Percentiles rank a stretch among this genome's conserved stretches.
phyloP scores from a whole-genome alignment of 768 basidiomycete species.

The Podaxis pistillaris region DNA sequence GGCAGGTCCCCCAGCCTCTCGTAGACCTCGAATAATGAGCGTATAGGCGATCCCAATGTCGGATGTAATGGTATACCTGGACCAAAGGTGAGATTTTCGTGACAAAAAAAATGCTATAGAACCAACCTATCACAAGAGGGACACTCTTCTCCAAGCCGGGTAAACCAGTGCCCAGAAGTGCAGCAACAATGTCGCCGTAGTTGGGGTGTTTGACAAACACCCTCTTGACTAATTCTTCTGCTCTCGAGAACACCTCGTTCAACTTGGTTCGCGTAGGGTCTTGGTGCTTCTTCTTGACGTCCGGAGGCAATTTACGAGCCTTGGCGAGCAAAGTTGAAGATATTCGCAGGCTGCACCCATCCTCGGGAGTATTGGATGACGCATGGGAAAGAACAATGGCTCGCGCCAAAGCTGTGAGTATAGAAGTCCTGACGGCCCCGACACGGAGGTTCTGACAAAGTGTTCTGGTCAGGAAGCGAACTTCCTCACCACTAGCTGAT shows the following conservation, averaged over 20 bases:
- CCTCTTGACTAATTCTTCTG: slow-evolving; percentile 65
- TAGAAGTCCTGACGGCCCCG: slow-evolving; percentile 82
- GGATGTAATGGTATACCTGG: slow-evolving; percentile 81
- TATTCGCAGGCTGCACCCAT: slow-evolving; percentile 22
- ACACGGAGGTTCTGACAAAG: slow-evolving; percentile 78
- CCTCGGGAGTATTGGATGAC: slow-evolving; percentile 17
- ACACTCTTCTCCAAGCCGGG: slow-evolving; percentile 58
- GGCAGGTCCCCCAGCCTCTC: slow-evolving; percentile 59
- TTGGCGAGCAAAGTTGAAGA: slow-evolving; percentile 28
- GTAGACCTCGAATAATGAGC: slow-evolving; percentile 85
- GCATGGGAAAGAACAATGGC: slow-evolving; percentile 66
- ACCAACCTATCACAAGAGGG: slow-evolving; percentile 67
- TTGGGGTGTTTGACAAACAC: slow-evolving; percentile 80
- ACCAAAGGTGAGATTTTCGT: not conserved
- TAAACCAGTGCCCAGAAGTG: slow-evolving; percentile 59
- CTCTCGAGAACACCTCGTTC: slow-evolving; percentile 42
- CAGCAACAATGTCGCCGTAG: slow-evolving; percentile 66
- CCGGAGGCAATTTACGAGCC: slow-evolving; percentile 19
- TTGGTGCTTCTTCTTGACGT: slow-evolving; percentile 21
- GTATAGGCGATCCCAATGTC: slow-evolving; percentile 82
- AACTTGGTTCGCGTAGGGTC: slow-evolving; percentile 36
- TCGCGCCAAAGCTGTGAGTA: slow-evolving; percentile 77
- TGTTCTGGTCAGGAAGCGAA: slow-evolving; percentile 77
- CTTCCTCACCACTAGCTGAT: slow-evolving; percentile 82
- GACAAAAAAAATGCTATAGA: not conserved